Conservation (phyloP, 2,329 filamentous ascomycete genomes). For the Aureobasidium sp. region DNA sequence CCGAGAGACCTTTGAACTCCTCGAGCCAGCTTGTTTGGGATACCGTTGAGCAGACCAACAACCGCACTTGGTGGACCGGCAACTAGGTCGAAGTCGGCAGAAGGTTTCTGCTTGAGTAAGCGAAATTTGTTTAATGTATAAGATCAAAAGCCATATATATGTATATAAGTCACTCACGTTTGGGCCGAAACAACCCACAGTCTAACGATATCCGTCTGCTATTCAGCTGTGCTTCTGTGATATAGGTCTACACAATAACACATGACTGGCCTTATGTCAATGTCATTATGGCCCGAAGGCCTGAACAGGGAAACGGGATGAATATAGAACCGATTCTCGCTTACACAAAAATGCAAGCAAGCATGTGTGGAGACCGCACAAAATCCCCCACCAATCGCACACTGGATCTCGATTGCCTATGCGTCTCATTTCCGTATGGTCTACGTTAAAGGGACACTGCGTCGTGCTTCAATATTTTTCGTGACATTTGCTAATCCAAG, state of each 20-base stretch:
- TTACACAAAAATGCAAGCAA: too few relatives aligned
- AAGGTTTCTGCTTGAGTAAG: neutral
- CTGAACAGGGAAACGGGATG: neutral
- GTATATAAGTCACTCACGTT: neutral
- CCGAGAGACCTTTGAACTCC: conserved; percentile 32
- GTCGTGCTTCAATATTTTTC: neutral
- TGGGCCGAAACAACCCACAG: neutral
- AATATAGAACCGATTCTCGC: too few relatives aligned
- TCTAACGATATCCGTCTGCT: neutral
- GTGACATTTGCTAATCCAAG: neutral
- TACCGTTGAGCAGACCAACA: conserved; percentile 37
- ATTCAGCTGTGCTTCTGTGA: neutral
- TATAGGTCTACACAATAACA: neutral
- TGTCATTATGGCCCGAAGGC: neutral
- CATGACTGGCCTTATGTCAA: neutral
- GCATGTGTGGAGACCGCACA: too few relatives aligned
- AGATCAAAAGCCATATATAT: neutral
- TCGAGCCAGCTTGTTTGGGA: conserved; percentile 37
- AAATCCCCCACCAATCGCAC: too few relatives aligned
- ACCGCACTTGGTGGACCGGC: conserved; percentile 42
- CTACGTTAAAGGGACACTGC: neutral
- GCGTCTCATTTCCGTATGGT: too few relatives aligned
- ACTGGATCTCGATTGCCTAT: too few relatives aligned
- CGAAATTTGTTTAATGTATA: neutral
- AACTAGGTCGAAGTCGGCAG: conserved; percentile 24